These are phyloP conservation scores for Microdochium nivale DNA, from an alignment of 2,329 filamentous ascomycete species.

Conservation along the genomic window DNA sequence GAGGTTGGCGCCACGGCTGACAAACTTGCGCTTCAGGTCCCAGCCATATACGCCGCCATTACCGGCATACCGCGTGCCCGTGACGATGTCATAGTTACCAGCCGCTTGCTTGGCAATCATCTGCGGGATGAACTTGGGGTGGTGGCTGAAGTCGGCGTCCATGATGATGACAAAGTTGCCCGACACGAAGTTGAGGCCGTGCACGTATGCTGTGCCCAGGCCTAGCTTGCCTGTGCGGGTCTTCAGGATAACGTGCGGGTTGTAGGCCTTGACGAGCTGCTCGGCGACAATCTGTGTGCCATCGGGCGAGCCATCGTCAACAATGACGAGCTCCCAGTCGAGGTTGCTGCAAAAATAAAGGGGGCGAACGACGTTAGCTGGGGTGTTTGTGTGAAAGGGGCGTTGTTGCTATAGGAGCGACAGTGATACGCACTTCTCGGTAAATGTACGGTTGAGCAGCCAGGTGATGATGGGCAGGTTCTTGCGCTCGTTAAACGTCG, in stretches of 20 bases:
- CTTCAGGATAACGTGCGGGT: conserved; percentile 72
- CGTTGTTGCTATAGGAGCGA: not conserved
- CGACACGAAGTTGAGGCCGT: conserved; percentile 80
- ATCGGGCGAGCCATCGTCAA: conserved; percentile 96
- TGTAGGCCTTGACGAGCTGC: conserved; percentile 83
- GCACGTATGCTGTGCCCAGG: conserved; percentile 93
- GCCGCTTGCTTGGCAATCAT: conserved; percentile 79
- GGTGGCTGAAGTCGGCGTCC: conserved; percentile 98
- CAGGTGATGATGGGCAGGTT: conserved; percentile 95
- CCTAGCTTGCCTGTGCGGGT: conserved; percentile 90
- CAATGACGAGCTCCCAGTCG: conserved; percentile 95
- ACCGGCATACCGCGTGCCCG: conserved; percentile 87
- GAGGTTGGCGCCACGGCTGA: conserved; percentile 81
- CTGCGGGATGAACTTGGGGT: conserved; percentile 95
- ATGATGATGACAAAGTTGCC: conserved; percentile 99
- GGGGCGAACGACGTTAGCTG: not conserved
- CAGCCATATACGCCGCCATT: conserved; percentile 89
- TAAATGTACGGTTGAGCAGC: conserved; percentile 89
- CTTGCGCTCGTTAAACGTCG: conserved; percentile 96
- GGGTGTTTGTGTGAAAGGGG: not conserved
- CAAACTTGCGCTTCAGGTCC: conserved; percentile 86
- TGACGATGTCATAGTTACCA: conserved; percentile 89
- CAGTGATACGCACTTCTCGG: conserved; percentile 59
- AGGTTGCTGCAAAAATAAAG: conserved; percentile 54
- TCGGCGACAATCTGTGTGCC: conserved; percentile 85